Base-by-base conservation (phyloP, 225 moss, liverwort and hornwort species). In the Physcomitrellopsis africana region DNA sequence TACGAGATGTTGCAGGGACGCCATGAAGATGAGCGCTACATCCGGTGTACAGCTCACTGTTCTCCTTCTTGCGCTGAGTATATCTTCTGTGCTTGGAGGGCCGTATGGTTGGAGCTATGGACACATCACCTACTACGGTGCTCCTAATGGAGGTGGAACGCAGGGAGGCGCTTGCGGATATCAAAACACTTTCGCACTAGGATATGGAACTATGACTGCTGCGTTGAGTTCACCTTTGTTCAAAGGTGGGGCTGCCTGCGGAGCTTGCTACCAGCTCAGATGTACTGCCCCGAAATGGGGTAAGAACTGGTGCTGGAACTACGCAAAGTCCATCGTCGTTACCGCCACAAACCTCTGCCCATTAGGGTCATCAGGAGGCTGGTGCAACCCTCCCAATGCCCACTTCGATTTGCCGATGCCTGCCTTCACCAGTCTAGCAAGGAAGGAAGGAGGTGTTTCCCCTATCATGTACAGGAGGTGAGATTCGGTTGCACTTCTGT, bases 311-410 rank as follows among this genome's bases (percentile, higher is more conserved):
- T 85, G 85, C 60, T 77, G 32, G 8, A 72, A 65, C 0, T 75
- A 65, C 8, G 18, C 29, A 13, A 72, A 23, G 3, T 10, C 46
- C 1, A 78, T 81, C 11, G 68, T 63, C 14, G 44, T 86, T 9
- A 86, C 86, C 0, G 83, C 83, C 1, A 86, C 86, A 0, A 86
- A 86, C 13, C 67, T 86, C 1, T 86, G 86, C 5, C 86, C 86
- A 0, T 81, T 83, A 0, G 60, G 63, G 0, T 74, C 80, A 0
- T 48, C 37, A 3, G 79, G 68, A 4, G 80, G 74, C 0, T 86
- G 86, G 86, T 86, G 86, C 75, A 68, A 83, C 17, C 62, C 63
- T 1, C 75, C 83, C 4, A 15, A 37, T 0, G 9, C 63, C 0
- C 86, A 86, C 24, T 86, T 86, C 37, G 86, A 86, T 54, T 51